Percentiles rank a stretch among this genome's conserved stretches.
phyloP scores from a whole-genome alignment of 345 rosid species.

The Sonneratia caseolaris region DNA sequence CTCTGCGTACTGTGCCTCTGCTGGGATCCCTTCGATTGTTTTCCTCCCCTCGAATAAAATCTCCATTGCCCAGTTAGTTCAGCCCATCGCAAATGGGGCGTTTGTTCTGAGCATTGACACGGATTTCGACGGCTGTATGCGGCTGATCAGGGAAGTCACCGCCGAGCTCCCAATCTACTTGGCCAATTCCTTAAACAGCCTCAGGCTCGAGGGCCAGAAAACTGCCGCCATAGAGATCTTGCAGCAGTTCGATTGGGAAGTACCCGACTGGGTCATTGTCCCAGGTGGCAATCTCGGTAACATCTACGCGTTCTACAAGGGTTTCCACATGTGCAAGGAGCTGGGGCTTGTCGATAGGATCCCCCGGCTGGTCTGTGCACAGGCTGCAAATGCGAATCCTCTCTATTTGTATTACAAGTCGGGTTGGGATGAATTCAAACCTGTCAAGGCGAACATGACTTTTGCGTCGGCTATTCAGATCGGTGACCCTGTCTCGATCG shows the following conservation, averaged over 20 bases:
- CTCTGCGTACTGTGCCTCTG: conserved; percentile 79
- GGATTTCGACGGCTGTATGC: conserved; percentile 91
- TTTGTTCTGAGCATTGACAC: conserved; percentile 83
- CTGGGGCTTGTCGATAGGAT: conserved; percentile 71
- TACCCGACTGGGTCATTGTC: conserved; percentile 89
- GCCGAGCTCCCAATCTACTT: conserved; percentile 71
- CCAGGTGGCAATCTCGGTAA: conserved; percentile 91
- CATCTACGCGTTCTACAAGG: conserved; percentile 83
- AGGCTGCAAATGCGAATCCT: conserved; percentile 90
- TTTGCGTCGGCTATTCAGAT: conserved; percentile 93
- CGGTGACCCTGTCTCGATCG: conserved; percentile 86
- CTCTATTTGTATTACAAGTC: conserved; percentile 74
- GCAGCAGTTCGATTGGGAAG: conserved; percentile 93
- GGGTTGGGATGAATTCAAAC: conserved; percentile 63
- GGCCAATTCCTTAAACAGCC: conserved; percentile 77
- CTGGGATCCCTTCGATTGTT: conserved; percentile 89
- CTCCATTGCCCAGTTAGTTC: conserved; percentile 84
- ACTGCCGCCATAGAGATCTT: conserved; percentile 86
- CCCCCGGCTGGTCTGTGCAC: conserved; percentile 82
- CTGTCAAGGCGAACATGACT: conserved; percentile 62
- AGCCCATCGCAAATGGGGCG: conserved; percentile 89
- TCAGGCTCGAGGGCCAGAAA: conserved; percentile 85
- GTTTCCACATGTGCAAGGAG: conserved; percentile 80
- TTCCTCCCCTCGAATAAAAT: conserved; percentile 73
- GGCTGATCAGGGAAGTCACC: conserved; percentile 70